Evolutionary conservation across 2,329 filamentous ascomycete species (phyloP), one percentile per base, ranked within the genome.

Genomic region (Ascochyta pisi): DNA sequence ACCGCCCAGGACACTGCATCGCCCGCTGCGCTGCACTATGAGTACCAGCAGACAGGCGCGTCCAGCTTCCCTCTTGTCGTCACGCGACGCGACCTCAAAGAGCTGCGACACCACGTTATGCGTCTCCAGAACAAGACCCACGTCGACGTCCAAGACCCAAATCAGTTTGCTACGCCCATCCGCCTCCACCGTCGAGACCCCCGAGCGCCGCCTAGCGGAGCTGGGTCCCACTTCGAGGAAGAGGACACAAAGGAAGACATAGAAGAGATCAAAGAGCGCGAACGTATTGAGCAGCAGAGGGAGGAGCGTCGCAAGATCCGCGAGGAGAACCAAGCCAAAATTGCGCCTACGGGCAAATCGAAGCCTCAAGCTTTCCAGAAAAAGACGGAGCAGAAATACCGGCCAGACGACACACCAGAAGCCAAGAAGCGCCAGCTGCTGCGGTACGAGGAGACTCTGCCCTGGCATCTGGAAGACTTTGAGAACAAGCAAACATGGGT

Each of bases 401-500:
- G 91, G 64, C 86, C 89, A n/a, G 90, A 96, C 54, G 85, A 87
- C 71, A 87, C 86, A 1, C 84, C 84, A 78, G 80, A 95, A 84
- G 83, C 96, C 83, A 80, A 86, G 86, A 77, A 89, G 56, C 79
- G 80, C 45, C 80, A 83, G 38, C 81, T 85, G 56, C 78, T 88
- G 38, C 84, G 93, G 61, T 99, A 98, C 64, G 95, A 98, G 73
- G 95, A 99, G 75, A 92, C 94, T 4, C 81, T 97, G 45, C 95
- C 95, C 6, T 99, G 95, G 95, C 93, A 97, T 73, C 77, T 99
- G 33, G 95, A 99, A 73, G 95, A 99, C 74, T 96, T 93, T 37
- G 94, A 99, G 69, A 92, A 92, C 62, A 96, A 94, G 75, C 94
- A 96, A 67, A 90, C 91, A 3, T 98, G 93, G 92, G 88, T 95